A percentile compares a stretch with the other conserved stretches of the same genome.
Evolutionary conservation across 2,329 filamentous ascomycete species (phyloP).

Genomic region (Sporothrix brasiliensis): DNA sequence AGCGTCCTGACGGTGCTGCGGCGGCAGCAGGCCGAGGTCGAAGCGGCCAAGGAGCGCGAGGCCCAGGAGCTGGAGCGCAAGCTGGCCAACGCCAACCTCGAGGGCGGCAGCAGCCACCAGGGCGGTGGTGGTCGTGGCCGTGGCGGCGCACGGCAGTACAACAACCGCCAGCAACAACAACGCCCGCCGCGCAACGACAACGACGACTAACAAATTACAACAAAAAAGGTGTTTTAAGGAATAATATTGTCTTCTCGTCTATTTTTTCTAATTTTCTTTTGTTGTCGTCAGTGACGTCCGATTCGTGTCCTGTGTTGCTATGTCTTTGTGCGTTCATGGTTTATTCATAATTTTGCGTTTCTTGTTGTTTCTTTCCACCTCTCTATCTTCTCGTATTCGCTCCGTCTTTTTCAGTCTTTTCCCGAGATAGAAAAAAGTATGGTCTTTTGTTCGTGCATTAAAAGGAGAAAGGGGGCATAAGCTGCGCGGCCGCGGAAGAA

Average conservation of each 20-base stretch:
- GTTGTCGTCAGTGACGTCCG: neutral
- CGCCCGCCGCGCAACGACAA: slow-evolving; percentile 56
- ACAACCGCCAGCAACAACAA: slow-evolving; percentile 39
- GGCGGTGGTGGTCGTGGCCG: slow-evolving; percentile 22
- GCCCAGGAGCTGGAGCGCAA: slow-evolving; percentile 71
- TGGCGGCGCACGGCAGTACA: slow-evolving; percentile 27
- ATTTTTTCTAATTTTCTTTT: neutral
- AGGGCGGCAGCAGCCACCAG: slow-evolving; percentile 39
- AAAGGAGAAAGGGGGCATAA: neutral
- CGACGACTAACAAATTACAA: slow-evolving; percentile 48
- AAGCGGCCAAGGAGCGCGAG: slow-evolving; percentile 77
- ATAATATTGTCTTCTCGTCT: neutral
- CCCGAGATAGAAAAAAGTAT: slow-evolving; percentile 10
- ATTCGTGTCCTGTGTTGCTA: neutral
- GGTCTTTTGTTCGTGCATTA: slow-evolving; percentile 9
- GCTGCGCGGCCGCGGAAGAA: neutral
- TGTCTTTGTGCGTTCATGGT: neutral
- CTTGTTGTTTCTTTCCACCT: neutral
- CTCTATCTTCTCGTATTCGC: neutral
- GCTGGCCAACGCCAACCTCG: slow-evolving; percentile 40
- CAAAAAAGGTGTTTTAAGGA: slow-evolving; percentile 6
- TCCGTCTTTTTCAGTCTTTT: neutral
- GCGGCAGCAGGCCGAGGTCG: slow-evolving; percentile 77
- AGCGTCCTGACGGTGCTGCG: slow-evolving; percentile 78
- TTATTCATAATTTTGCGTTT: slow-evolving; percentile 9